phyloP scores from a whole-genome alignment of 805 yeast genomes.

The Nematodospora valgi region DNA sequence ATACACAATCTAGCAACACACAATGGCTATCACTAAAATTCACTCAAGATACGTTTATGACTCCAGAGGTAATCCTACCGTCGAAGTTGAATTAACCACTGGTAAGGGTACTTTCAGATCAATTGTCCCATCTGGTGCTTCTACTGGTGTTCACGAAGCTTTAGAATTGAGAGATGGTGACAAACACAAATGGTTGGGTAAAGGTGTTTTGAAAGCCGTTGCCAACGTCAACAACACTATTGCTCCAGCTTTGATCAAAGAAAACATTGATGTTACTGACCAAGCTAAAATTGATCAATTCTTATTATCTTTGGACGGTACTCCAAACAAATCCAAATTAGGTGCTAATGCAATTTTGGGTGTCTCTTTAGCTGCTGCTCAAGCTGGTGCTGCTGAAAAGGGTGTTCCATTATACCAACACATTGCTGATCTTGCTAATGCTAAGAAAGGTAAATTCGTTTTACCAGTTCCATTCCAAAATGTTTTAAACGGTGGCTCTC shows the following conservation, averaged over 20 bases:
- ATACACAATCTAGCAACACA: constrained; percentile 23
- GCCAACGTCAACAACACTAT: constrained; percentile 91
- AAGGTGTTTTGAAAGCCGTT: constrained; percentile 97
- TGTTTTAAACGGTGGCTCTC: constrained; percentile 99
- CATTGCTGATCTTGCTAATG: constrained; percentile 73
- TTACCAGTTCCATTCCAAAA: constrained; percentile 99
- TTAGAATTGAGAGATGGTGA: constrained; percentile 98
- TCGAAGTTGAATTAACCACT: constrained; percentile 95
- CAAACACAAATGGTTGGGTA: constrained; percentile 96
- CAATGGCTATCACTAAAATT: constrained; percentile 83
- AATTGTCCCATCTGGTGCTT: constrained; percentile 99
- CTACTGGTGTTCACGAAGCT: constrained; percentile 99
- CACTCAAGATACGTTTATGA: constrained; percentile 97
- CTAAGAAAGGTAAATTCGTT: constrained; percentile 78
- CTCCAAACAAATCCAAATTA: constrained; percentile 93
- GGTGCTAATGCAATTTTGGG: constrained; percentile 99
- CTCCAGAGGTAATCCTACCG: constrained; percentile 99
- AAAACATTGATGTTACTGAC: constrained; percentile 77
- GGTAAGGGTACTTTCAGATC: constrained; percentile 93
- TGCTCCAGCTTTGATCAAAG: constrained; percentile 89
- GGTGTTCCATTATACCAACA: constrained; percentile 90
- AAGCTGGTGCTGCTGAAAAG: constrained; percentile 98
- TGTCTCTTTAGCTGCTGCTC: constrained; percentile 95
- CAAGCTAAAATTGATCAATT: constrained; percentile 86
- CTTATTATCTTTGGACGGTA: constrained; percentile 86